These are phyloP conservation scores for Closterium sp. DNA, from an alignment of 139 green algal species.

Conservation along the genomic window DNA sequence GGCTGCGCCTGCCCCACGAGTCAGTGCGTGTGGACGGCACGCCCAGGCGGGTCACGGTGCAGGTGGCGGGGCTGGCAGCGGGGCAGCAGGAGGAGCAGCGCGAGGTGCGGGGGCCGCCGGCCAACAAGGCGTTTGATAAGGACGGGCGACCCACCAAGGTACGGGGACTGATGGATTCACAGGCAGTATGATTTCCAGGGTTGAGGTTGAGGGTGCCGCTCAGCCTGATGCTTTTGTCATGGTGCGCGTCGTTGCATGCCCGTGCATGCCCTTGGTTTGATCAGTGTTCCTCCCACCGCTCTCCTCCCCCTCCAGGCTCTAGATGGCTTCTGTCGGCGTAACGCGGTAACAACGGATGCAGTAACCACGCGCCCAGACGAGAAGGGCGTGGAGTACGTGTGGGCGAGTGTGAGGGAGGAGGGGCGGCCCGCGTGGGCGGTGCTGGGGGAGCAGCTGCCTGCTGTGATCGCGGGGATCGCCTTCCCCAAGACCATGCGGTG, in stretches of 20 bases:
- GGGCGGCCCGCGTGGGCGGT: constrained; percentile 53
- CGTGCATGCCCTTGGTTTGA: too few relatives aligned
- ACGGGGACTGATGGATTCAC: too few relatives aligned
- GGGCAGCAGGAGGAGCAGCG: constrained; percentile 64
- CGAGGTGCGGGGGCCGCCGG: constrained; percentile 81
- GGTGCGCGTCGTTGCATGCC: too few relatives aligned
- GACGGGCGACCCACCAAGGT: constrained; percentile 76
- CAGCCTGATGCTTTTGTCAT: too few relatives aligned
- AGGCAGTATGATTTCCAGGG: too few relatives aligned
- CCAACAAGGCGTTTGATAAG: constrained; percentile 63
- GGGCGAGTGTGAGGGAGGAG: constrained; percentile 58
- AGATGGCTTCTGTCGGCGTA: constrained; percentile 92
- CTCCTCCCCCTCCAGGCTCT: constrained; percentile 59
- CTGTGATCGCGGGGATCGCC: constrained; percentile 65
- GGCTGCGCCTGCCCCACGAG: constrained; percentile 72
- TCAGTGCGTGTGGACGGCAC: constrained; percentile 76
- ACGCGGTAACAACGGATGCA: constrained; percentile 59
- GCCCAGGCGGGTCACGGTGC: constrained; percentile 77
- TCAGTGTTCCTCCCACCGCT: too few relatives aligned
- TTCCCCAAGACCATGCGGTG: constrained; percentile 95
- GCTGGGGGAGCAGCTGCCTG: constrained; percentile 73
- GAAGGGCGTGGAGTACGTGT: constrained; percentile 81
- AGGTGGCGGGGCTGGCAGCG: constrained; percentile 71
- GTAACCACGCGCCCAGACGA: constrained; percentile 67
- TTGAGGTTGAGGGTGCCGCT: too few relatives aligned